Percentiles rank a stretch among this genome's conserved stretches.
phyloP scores from a whole-genome alignment of 306 rosid species.

The Pyrus pyrifolia region DNA sequence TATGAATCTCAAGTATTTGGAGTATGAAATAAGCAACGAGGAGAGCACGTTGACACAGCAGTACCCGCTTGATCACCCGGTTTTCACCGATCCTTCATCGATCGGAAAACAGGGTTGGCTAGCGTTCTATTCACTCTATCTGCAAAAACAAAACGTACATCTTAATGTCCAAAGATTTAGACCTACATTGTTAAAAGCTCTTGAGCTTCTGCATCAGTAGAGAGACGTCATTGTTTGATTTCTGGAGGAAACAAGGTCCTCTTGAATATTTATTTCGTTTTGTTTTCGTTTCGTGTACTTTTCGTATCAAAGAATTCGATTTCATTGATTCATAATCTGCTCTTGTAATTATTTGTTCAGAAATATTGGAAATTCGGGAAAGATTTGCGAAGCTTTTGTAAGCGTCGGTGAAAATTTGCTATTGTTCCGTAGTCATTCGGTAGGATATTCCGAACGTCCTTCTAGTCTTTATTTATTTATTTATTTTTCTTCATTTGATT shows the following conservation, averaged over 20 bases:
- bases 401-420: no score
- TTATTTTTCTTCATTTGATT: no score
- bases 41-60: conserved; percentile 70
- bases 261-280: neutral
- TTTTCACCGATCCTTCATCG: conserved; percentile 45
- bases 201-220: conserved; percentile 62
- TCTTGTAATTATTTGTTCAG: neutral
- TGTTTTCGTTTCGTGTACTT: neutral
- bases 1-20: conserved; percentile 71
- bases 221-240: neutral
- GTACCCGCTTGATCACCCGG: conserved; percentile 51
- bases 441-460: no score
- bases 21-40: conserved; percentile 50
- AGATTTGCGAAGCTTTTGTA: no score
- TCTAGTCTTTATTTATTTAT: no score
- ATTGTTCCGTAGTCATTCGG: no score
- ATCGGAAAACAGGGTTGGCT: conserved; percentile 49
- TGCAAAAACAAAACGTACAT: conserved; percentile 64
- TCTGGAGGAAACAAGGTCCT: neutral
- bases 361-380: no score
- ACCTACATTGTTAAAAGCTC: conserved; percentile 60
- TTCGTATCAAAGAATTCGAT: neutral
- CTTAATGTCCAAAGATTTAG: conserved; percentile 61
- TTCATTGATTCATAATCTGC: neutral
- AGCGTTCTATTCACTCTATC: conserved; percentile 44